These are phyloP conservation scores for Cystofilobasidium bisporidii DNA, from an alignment of 768 basidiomycete species.

Conservation along the genomic window DNA sequence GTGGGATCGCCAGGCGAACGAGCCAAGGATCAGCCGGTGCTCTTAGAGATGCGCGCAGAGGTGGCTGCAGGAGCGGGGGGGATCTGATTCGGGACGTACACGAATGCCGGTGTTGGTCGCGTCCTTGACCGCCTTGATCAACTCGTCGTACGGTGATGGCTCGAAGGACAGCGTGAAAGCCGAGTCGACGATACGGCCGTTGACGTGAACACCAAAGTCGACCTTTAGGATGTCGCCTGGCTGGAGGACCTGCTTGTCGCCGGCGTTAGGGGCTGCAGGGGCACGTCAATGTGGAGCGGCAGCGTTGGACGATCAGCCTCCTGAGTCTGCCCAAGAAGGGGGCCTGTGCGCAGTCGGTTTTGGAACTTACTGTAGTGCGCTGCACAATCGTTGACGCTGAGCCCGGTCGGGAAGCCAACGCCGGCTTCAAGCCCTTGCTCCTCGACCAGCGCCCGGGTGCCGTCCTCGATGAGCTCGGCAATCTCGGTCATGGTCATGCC, in stretches of 20 bases:
- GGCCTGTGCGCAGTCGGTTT: background rate
- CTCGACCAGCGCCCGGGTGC: conserved; percentile 81
- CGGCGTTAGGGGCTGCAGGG: conserved; percentile 23
- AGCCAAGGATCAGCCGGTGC: too few species aligned
- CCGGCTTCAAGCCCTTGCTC: conserved; percentile 68
- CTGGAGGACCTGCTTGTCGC: conserved; percentile 55
- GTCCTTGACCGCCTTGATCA: conserved; percentile 83
- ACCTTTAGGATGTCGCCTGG: conserved; percentile 86
- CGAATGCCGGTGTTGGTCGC: conserved; percentile 86
- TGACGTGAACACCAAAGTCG: conserved; percentile 93
- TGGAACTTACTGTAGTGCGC: conserved; percentile 71
- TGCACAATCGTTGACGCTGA: conserved; percentile 87
- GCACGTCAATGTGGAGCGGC: too few species aligned
- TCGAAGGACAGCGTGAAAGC: conserved; percentile 80
- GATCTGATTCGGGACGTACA: conserved; percentile 51
- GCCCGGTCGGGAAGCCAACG: conserved; percentile 90
- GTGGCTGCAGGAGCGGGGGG: too few species aligned
- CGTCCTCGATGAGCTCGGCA: conserved; percentile 83
- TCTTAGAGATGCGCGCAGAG: too few species aligned
- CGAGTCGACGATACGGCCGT: conserved; percentile 88
- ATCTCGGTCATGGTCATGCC: conserved; percentile 94
- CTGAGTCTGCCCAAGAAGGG: too few species aligned
- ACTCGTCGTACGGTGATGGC: conserved; percentile 67
- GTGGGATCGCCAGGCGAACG: too few species aligned
- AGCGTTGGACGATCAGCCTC: too few species aligned